Conservation (phyloP, 768 basidiomycete genomes). For the Hypholoma sublateritium region DNA sequence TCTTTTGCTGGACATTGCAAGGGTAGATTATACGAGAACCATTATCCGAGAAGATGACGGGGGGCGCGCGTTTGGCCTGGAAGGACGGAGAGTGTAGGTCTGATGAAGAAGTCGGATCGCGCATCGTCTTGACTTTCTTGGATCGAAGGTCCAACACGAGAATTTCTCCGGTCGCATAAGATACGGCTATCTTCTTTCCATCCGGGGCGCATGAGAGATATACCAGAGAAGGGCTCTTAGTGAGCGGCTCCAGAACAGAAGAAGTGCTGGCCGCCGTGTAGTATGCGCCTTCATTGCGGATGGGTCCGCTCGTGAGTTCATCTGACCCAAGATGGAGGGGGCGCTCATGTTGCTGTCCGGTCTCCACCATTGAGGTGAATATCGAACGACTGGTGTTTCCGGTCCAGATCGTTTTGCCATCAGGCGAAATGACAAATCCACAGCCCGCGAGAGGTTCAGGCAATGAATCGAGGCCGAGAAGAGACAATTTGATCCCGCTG, state of each 20-base stretch:
- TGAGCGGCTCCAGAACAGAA: neutral
- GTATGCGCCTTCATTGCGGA: neutral
- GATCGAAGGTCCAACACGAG: conserved; percentile 4
- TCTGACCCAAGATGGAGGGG: neutral
- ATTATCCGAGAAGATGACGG: conserved; percentile 1
- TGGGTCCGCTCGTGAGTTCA: conserved; percentile 1
- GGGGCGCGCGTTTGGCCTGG: neutral
- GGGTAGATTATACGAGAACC: conserved; percentile 3
- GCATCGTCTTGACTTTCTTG: conserved; percentile 2
- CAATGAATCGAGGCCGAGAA: conserved; percentile 4
- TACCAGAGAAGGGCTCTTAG: neutral
- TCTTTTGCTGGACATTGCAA: conserved; percentile 1
- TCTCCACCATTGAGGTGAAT: conserved; percentile 4
- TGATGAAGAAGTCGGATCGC: neutral
- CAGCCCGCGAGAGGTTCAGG: conserved; percentile 2
- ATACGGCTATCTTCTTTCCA: neutral
- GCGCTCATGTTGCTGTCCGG: neutral
- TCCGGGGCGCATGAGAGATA: conserved; percentile 1
- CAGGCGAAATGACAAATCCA: conserved; percentile 6
- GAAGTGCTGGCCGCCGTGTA: neutral
- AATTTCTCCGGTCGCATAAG: conserved; percentile 1
- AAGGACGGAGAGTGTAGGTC: neutral
- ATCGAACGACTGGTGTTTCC: conserved; percentile 2
- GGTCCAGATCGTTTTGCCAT: conserved; percentile 3
- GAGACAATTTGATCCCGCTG: neutral